A percentile compares a stretch with the other conserved stretches of the same genome.
These are phyloP conservation scores for Apophysomyces trapeziformis DNA, from an alignment of 371 early-diverging fungal species.

Conservation along the genomic window DNA sequence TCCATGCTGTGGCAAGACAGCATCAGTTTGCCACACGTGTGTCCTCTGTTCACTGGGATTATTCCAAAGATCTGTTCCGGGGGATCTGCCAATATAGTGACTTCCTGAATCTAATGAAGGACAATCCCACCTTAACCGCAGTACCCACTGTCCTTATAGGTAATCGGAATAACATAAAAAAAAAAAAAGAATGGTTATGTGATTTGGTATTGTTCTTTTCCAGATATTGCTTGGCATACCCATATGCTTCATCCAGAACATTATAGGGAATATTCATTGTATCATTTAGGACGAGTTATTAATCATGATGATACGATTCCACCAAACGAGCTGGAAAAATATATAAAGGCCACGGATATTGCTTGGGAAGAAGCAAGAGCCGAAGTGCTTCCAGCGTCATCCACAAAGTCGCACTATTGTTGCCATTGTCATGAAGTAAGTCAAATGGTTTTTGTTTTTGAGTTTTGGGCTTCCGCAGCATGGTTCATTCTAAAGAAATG, in stretches of 20 bases:
- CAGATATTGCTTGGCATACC: conserved; percentile 44
- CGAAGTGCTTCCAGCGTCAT: too few relatives aligned
- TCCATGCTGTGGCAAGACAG: conserved; percentile 40
- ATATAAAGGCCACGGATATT: conserved; percentile 9
- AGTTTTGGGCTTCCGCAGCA: too few relatives aligned
- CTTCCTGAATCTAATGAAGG: conserved; percentile 23
- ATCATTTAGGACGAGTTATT: conserved; percentile 32
- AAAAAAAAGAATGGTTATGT: too few relatives aligned
- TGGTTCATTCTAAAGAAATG: too few relatives aligned
- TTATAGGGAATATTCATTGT: conserved; percentile 40
- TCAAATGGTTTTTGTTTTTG: too few relatives aligned
- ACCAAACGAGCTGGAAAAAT: conserved; percentile 16
- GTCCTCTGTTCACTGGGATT: conserved; percentile 19
- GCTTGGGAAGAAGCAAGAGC: conserved; percentile 19
- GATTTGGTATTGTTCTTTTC: background rate
- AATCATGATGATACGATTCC: conserved; percentile 55
- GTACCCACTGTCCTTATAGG: conserved; percentile 48
- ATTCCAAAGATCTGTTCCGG: conserved; percentile 3
- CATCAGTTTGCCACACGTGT: conserved; percentile 29
- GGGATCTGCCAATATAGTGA: conserved; percentile 25
- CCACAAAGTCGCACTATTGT: too few relatives aligned
- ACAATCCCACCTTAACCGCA: conserved; percentile 21
- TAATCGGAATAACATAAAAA: background rate
- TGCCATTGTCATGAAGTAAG: too few relatives aligned
- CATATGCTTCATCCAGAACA: conserved; percentile 46